Evolutionary conservation across 768 basidiomycete species (phyloP).

Genomic region (Wakefieldia striispora): DNA sequence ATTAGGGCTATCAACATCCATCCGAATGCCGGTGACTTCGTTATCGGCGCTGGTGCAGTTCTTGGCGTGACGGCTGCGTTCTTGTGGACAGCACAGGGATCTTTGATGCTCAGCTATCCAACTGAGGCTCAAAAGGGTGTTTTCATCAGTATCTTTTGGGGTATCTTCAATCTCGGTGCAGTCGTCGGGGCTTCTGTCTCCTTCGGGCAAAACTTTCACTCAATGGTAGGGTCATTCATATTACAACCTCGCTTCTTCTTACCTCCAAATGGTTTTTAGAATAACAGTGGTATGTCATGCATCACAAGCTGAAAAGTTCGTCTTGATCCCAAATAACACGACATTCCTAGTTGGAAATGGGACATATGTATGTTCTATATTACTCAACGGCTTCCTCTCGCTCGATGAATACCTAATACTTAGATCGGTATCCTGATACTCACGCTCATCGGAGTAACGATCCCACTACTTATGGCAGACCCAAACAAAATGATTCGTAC

Average conservation of each 20-base stretch:
- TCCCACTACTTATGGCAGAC: conserved; percentile 68
- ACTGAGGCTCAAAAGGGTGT: conserved; percentile 72
- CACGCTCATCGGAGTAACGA: conserved; percentile 59
- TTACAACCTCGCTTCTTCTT: not conserved
- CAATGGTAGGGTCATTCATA: conserved; percentile 41
- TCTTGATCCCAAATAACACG: not conserved
- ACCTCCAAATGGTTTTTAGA: conserved; percentile 7
- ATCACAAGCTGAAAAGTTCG: not conserved
- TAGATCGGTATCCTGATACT: conserved; percentile 56
- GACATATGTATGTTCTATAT: conserved; percentile 57
- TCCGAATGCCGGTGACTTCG: conserved; percentile 54
- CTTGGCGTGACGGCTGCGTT: conserved; percentile 68
- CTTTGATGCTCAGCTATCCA: conserved; percentile 76
- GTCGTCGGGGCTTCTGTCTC: conserved; percentile 75
- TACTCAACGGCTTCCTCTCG: not conserved
- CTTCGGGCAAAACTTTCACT: conserved; percentile 65
- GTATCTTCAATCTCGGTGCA: conserved; percentile 77
- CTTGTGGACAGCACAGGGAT: conserved; percentile 78
- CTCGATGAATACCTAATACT: not conserved
- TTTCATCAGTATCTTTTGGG: conserved; percentile 77
- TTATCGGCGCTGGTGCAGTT: conserved; percentile 65
- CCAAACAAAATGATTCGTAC: conserved; percentile 71
- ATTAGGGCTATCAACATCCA: conserved; percentile 68
- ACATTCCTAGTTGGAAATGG: conserved; percentile 54
- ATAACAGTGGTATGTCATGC: conserved; percentile 25